A percentile compares a stretch with the other conserved stretches of the same genome.
Evolutionary conservation across 192 early-diverging fungal genomes (phyloP).

Genomic region (Geranomyces michiganensis): DNA sequence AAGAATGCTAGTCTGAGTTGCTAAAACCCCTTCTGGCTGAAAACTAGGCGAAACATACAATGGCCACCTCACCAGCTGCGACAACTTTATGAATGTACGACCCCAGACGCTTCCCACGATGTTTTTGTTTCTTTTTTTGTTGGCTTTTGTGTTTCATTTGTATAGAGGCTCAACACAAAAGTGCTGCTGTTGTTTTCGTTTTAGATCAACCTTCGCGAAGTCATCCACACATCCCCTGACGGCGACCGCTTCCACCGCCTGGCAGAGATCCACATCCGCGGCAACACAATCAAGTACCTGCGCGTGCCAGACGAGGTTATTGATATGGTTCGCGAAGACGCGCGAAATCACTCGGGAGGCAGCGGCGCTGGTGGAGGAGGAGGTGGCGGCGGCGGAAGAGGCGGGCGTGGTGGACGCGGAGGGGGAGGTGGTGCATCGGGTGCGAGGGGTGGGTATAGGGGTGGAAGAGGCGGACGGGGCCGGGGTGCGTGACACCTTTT

Average conservation of each 20-base stretch:
- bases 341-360: not conserved
- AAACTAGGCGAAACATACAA: conserved; percentile 96
- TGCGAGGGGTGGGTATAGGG: not conserved
- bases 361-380: conserved; percentile 31
- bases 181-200: not conserved
- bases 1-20: too few species aligned
- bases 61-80: conserved; percentile 94
- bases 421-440: conserved; percentile 28
- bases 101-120: not conserved
- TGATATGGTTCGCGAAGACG: conserved; percentile 81
- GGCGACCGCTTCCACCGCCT: conserved; percentile 93
- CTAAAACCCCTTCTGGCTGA: too few species aligned
- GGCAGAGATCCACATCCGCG: conserved; percentile 90
- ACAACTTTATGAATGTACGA: conserved; percentile 93
- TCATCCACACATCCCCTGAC: conserved; percentile 90
- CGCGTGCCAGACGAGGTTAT: conserved; percentile 86
- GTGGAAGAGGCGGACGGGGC: not conserved
- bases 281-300: conserved; percentile 76
- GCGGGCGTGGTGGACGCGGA: conserved; percentile 30
- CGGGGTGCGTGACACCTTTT: not conserved
- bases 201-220: conserved; percentile 82
- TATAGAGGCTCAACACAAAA: too few species aligned
- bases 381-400: conserved; percentile 22
- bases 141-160: too few species aligned
- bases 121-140: too few species aligned